Percentiles rank a stretch among this genome's conserved stretches.
phyloP scores from a whole-genome alignment of 225 moss, liverwort and hornwort genomes.

The Straminergon stramineum region DNA sequence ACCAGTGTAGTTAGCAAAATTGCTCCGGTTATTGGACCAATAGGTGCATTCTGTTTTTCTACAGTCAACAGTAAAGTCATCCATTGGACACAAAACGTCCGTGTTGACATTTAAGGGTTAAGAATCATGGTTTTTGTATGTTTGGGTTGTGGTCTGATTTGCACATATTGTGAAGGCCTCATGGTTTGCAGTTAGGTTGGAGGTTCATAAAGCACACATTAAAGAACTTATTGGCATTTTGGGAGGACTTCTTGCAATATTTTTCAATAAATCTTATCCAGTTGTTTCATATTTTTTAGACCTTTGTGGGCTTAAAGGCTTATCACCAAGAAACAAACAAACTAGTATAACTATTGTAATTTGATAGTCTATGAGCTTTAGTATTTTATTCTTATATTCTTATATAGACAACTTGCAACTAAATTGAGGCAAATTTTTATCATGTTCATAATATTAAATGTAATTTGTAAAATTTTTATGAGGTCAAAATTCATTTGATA shows the following conservation, averaged over 20 bases:
- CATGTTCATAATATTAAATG: too few species aligned
- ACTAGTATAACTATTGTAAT: not conserved
- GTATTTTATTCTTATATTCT: not conserved
- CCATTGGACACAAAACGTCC: too few species aligned
- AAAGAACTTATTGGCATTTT: not conserved
- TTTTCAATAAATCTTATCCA: not conserved
- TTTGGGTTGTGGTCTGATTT: not conserved
- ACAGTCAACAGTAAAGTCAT: too few species aligned
- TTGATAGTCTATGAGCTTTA: not conserved
- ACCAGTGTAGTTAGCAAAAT: too few species aligned
- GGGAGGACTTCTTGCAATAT: too few species aligned
- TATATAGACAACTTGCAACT: not conserved
- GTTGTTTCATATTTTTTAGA: not conserved
- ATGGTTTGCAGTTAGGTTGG: not conserved
- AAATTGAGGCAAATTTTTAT: not conserved
- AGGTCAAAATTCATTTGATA: not conserved
- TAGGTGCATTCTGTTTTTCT: too few species aligned
- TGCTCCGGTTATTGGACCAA: too few species aligned
- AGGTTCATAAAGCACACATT: too few species aligned
- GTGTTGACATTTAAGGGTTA: too few species aligned
- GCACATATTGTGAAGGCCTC: not conserved
- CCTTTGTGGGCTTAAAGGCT: fast-evolving
- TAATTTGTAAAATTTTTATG: not conserved
- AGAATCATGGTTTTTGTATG: not conserved
- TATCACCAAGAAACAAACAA: not conserved